Evolutionary conservation across 2,329 filamentous ascomycete genomes (phyloP), one percentile per base, ranked within the genome.

Genomic region (Microcyclospora pomicola): DNA sequence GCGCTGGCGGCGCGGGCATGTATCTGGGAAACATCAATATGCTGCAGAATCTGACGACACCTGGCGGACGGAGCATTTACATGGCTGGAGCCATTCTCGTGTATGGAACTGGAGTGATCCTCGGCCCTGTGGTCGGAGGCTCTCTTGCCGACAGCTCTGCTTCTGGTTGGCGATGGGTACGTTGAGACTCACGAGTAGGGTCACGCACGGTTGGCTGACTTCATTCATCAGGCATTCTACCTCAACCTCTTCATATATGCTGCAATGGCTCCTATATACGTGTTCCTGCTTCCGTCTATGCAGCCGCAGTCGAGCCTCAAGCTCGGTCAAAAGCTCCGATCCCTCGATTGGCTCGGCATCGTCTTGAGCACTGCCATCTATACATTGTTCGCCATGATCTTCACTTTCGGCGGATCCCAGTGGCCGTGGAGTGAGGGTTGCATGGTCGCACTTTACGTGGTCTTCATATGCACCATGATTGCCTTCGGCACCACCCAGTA

Each of bases 231-330:
- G 37, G 61, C 59, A 0, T 70, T 71, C 47, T 77, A 77, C 47
- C 67, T 77, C 56, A 77, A 76, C 45, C 58, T 76, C 1, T 51
- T 60, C 28, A 54, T 69, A 34, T 61, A 68, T 1, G 71, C 56
- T 6, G 48, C 62, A 6, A 56, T 59, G 24, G 51, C 61, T 2
- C 64, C 68, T 0, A 57, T 64, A 16, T 61, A 65, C 15, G 15
- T 73, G 19, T 64, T 68, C 42, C 46, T 64, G 6, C 57, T 73
- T 0, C 61, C 56, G 36, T 56, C 13, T 54, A 27, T 41, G 39
- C 38, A 42, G 15, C 56, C 13, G 54, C 24, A 40, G 39, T 44
- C 11, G 39, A 34, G 30, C 41, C 38, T n/a, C 68, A 71, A 48
- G 66, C 53, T 31, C 30, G 46, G 44, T 12, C 44, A 36, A 27